Base-by-base conservation (phyloP, 192 early-diverging fungal genomes). In the Coemansia sp. region DNA sequence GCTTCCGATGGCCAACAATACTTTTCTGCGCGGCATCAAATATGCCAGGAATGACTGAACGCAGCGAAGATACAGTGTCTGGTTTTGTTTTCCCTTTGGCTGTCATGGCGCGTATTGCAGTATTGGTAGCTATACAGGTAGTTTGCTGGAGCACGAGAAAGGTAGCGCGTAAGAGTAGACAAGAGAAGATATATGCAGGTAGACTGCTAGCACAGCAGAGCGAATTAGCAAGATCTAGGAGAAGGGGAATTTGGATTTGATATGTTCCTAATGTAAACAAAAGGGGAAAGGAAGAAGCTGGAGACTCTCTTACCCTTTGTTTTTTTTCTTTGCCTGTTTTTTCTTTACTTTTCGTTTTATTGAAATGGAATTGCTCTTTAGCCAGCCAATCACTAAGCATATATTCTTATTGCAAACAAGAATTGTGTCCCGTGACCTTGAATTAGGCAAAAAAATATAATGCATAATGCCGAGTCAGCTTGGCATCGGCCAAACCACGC, bases 1-100 rank as follows among this genome's bases (percentile, higher is more conserved):
- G 86, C 70, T 89, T 92, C 56, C 91, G 86, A 73, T 90, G 89
- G 7, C 84, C 85, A 4, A 87, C 85, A 19, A 79, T 82, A 10
- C 89, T 79, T 52, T 86, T 84, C 70, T 92, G 90, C 9, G 87
- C 86, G 10, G 93, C 91, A 63, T 91, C 89, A 72, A 95, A 94
- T 49, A 95, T 85, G 37, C 79, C 70, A 8, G 92, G 87, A 9
- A 93, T 70, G 18, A 74, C 75, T 18, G 80, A 82, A 32, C 80
- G 80, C 68, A 82, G 56, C 37, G 80, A 82, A 18, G 80, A 59
- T 65, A 82, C 60, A 43, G 75, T 76, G 63, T 82, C 80, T 18
- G 80, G 75, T 38, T 75, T 65, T 45, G 59, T 48, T 50, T 71
- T 73, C 45, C 62, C 67, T 49, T 72, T 73, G 37, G 67, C 44